Evolutionary conservation across 495 filamentous ascomycete species (phyloP).

Genomic region (Opeltia flavorubescens): DNA sequence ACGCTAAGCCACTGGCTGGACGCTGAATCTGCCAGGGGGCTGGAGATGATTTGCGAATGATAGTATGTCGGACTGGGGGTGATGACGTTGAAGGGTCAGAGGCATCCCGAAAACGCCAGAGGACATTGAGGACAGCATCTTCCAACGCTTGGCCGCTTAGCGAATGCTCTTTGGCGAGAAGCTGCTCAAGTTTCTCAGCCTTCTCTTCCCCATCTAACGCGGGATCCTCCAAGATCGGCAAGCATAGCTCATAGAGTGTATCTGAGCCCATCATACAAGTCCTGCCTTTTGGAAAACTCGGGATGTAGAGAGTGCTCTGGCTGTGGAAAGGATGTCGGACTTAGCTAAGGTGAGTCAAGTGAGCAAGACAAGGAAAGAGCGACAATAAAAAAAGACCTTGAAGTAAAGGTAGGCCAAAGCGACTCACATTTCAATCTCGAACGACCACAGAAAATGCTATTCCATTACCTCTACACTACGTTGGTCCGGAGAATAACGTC

Average conservation of each 20-base stretch:
- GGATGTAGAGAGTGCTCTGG: constrained; percentile 4
- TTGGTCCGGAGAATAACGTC: too few species aligned
- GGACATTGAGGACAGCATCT: constrained; percentile 76
- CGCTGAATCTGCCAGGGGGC: constrained; percentile 78
- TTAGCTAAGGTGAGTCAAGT: too few species aligned
- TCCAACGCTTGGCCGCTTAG: constrained; percentile 69
- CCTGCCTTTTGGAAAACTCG: neutral
- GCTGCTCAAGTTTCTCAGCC: constrained; percentile 79
- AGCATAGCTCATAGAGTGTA: constrained; percentile 77
- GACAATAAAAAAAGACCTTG: too few species aligned
- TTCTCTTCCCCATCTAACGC: constrained; percentile 86
- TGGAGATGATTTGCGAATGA: constrained; percentile 80
- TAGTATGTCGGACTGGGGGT: constrained; percentile 72
- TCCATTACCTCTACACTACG: too few species aligned
- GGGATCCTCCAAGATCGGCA: constrained; percentile 73
- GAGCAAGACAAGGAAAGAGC: too few species aligned
- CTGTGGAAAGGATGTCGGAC: too few species aligned
- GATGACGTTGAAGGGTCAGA: constrained; percentile 60
- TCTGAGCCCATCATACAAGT: constrained; percentile 64
- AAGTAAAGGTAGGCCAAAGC: too few species aligned
- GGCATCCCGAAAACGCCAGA: constrained; percentile 82
- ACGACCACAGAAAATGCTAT: too few species aligned
- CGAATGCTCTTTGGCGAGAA: constrained; percentile 64
- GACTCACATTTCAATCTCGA: too few species aligned
- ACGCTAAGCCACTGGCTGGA: constrained; percentile 63